Evolutionary conservation across 2,329 filamentous ascomycete genomes (phyloP).

Genomic region (Neopestalotiopsis clavispora): DNA sequence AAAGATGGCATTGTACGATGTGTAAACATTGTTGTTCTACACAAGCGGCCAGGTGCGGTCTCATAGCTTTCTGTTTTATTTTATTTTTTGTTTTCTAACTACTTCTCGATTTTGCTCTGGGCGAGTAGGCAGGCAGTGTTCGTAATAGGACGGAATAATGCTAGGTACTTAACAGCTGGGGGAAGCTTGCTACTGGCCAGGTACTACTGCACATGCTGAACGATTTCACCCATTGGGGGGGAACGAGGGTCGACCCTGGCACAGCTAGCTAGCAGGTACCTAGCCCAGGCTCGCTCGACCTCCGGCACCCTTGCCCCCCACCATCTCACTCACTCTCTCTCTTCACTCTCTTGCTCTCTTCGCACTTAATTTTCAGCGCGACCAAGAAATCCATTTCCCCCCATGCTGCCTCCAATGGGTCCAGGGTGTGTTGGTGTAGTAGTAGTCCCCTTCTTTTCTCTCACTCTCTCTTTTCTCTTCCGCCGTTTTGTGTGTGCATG

Average conservation of each 20-base stretch:
- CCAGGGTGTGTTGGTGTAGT: not conserved
- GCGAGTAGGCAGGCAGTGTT: not conserved
- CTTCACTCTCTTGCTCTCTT: not conserved
- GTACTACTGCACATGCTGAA: not conserved
- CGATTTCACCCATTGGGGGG: conserved; percentile 6
- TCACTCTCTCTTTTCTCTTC: not conserved
- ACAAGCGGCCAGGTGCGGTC: not conserved
- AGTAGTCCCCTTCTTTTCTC: not conserved
- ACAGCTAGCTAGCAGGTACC: not conserved
- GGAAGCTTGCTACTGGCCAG: not conserved
- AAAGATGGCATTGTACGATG: not conserved
- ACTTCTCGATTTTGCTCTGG: not conserved
- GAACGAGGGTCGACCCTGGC: conserved; percentile 8
- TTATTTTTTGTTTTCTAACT: not conserved
- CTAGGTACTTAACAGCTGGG: not conserved
- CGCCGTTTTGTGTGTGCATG: not conserved
- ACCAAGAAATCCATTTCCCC: not conserved
- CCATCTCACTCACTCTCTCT: not conserved
- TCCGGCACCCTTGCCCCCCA: conserved; percentile 15
- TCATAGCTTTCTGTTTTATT: not conserved
- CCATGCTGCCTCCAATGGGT: not conserved
- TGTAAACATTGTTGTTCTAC: not conserved
- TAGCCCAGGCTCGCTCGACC: conserved; percentile 7
- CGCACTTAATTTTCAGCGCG: conserved; percentile 1
- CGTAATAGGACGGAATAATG: conserved; percentile 1